A percentile compares a stretch with the other conserved stretches of the same genome.
Evolutionary conservation across 2,329 filamentous ascomycete species (phyloP).

Genomic region (Cladosporium sp.): DNA sequence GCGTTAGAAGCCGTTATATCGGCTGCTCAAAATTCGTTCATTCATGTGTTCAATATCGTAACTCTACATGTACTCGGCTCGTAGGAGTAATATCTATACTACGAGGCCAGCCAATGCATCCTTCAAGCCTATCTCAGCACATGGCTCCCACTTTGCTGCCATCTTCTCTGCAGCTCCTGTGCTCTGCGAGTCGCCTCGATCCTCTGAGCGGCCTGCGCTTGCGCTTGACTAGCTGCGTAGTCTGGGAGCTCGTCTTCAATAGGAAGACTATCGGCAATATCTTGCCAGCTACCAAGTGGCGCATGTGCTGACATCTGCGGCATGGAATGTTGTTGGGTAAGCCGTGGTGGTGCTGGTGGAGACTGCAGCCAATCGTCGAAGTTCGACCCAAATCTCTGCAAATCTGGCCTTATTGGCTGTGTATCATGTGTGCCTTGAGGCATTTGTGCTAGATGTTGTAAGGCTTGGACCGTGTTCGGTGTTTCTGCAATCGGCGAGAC

Average conservation of each 20-base stretch:
- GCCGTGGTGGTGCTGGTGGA: constrained; percentile 8
- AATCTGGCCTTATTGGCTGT: constrained; percentile 16
- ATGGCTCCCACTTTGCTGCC: constrained; percentile 35
- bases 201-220: constrained; percentile 43
- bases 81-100: not conserved
- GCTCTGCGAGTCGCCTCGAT: constrained; percentile 46
- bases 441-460: constrained; percentile 32
- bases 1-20: not conserved
- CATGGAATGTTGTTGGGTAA: constrained; percentile 16
- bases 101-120: not conserved
- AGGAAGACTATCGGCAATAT: constrained; percentile 27
- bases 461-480: constrained; percentile 28
- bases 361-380: constrained; percentile 28
- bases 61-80: not conserved
- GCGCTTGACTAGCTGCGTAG: constrained; percentile 50
- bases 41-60: not conserved
- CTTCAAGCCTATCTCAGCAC: constrained; percentile 1
- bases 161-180: constrained; percentile 46
- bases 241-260: constrained; percentile 44
- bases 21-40: not conserved
- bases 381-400: constrained; percentile 18
- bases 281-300: constrained; percentile 12
- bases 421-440: constrained; percentile 18
- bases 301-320: constrained; percentile 3
- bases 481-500: constrained; percentile 29